phyloP scores from a whole-genome alignment of 2,329 filamentous ascomycete species.

The Neospermospora avenae region DNA sequence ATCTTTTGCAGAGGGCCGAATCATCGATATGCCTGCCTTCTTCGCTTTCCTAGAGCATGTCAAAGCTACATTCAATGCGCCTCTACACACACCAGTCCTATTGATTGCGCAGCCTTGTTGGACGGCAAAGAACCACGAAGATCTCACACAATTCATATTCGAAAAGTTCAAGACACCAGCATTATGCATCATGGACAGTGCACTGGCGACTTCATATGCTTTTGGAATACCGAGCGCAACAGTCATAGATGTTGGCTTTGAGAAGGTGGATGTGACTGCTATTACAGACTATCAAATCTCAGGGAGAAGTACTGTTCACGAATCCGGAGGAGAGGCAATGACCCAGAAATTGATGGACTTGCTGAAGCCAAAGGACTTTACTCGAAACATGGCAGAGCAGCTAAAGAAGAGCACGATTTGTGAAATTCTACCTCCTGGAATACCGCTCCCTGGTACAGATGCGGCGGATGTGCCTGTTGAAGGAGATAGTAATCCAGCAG shows the following conservation, averaged over 20 bases:
- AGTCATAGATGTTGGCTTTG: conserved; percentile 84
- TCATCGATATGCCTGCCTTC: conserved; percentile 89
- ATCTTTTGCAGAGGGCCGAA: conserved; percentile 60
- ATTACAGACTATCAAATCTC: conserved; percentile 78
- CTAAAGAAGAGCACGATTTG: conserved; percentile 65
- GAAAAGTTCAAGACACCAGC: conserved; percentile 95
- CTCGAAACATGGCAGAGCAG: conserved; percentile 66
- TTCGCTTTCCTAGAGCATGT: conserved; percentile 91
- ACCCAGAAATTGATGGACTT: conserved; percentile 70
- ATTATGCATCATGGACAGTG: conserved; percentile 86
- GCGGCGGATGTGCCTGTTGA: conserved; percentile 48
- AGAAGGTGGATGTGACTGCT: conserved; percentile 90
- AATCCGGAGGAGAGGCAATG: conserved; percentile 83
- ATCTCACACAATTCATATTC: conserved; percentile 89
- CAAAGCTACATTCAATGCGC: conserved; percentile 82
- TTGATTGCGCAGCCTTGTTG: conserved; percentile 87
- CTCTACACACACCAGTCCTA: conserved; percentile 91
- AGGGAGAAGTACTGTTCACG: conserved; percentile 56
- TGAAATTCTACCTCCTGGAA: conserved; percentile 60
- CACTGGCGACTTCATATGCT: conserved; percentile 82
- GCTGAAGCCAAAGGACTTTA: conserved; percentile 57
- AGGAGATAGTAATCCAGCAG: conserved; percentile 32
- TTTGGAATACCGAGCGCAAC: conserved; percentile 73
- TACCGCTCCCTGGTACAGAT: conserved; percentile 44
- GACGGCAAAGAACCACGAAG: conserved; percentile 83